Evolutionary conservation across 2,329 filamentous ascomycete genomes (phyloP), one percentile per base, ranked within the genome.

Genomic region (Alternaria conjuncta): DNA sequence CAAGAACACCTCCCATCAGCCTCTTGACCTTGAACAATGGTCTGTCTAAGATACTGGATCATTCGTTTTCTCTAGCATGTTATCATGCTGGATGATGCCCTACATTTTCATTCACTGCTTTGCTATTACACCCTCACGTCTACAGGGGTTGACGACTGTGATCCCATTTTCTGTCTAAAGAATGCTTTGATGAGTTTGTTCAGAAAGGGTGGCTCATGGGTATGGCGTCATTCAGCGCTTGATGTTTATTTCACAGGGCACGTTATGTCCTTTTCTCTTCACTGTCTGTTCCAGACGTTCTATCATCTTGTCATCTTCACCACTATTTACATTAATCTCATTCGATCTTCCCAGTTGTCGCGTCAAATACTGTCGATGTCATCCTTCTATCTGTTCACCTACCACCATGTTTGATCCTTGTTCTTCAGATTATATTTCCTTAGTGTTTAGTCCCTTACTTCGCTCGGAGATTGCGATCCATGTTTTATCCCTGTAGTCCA

Each of bases 271-370:
- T 58, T 32, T 28, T 61, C 30, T 28, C 44, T 51, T 58, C 58
- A 28, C 13, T 49, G 15, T 49, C 43, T 55, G n/a, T 55, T 15
- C 26, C 13, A 44, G 18, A 51, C 23, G 18, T 47, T 43, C 25
- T 41, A 12, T 47, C 4, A 50, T 55, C 46, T 49, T 58, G 36
- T 32, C 32, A 46, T 46, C 51, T 61, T 64, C 58, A 57, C 41
- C 20, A 26, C 23, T 50, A 64, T 61, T 21, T 58, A 64, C 51
- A 64, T 64, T 57, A 61, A 64, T 64, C 49, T 61, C 62, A 61
- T 62, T 51, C 21, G 45, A 43, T 32, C 30, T 36, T 30, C 12
- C 21, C 44, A 18, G 20, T 50, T 50, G 44, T 32, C 45, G 44
- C 21, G 26, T 56, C 26, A 28, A 56, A 18, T 28, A 44, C 23